Conservation (phyloP, 805 yeast genomes). For the Schwanniomyces pseudopolymorphus region DNA sequence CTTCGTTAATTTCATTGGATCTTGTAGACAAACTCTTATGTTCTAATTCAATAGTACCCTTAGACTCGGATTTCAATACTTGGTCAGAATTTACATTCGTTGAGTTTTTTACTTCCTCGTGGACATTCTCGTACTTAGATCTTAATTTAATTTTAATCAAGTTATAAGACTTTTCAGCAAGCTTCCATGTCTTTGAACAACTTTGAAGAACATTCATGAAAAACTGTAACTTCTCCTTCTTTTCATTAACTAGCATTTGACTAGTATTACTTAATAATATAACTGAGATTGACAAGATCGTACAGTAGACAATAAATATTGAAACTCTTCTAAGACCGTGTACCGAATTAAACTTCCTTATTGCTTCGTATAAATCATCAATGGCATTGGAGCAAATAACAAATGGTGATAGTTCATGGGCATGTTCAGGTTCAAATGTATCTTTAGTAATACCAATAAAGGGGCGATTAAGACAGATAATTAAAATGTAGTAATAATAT, state of each 20-base stretch:
- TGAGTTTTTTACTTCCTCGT: not conserved
- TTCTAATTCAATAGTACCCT: not conserved
- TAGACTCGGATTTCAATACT: not conserved
- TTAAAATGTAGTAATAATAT: slow-evolving; percentile 57
- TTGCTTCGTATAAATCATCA: slow-evolving; percentile 40
- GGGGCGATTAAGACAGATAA: slow-evolving; percentile 61
- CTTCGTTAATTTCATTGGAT: not conserved
- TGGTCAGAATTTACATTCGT: not conserved
- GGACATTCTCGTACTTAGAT: slow-evolving; percentile 5
- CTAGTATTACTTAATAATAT: slow-evolving; percentile 34
- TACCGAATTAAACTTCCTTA: slow-evolving; percentile 32
- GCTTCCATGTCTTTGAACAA: slow-evolving; percentile 47
- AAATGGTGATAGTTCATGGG: slow-evolving; percentile 26
- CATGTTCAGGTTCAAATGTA: slow-evolving; percentile 8
- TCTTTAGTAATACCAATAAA: slow-evolving; percentile 43
- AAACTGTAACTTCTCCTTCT: slow-evolving; percentile 30
- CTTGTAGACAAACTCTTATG: not conserved
- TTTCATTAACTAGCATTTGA: slow-evolving; percentile 22
- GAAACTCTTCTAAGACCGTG: slow-evolving; percentile 46
- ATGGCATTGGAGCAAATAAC: slow-evolving; percentile 39
- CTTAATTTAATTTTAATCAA: slow-evolving; percentile 38
- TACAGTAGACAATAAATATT: slow-evolving; percentile 47
- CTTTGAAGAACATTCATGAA: slow-evolving; percentile 41
- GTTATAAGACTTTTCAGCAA: slow-evolving; percentile 45
- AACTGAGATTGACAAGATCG: slow-evolving; percentile 45